Evolutionary conservation across 2,329 filamentous ascomycete genomes (phyloP), one percentile per base, ranked within the genome.

Genomic region (Xylaria sp.): DNA sequence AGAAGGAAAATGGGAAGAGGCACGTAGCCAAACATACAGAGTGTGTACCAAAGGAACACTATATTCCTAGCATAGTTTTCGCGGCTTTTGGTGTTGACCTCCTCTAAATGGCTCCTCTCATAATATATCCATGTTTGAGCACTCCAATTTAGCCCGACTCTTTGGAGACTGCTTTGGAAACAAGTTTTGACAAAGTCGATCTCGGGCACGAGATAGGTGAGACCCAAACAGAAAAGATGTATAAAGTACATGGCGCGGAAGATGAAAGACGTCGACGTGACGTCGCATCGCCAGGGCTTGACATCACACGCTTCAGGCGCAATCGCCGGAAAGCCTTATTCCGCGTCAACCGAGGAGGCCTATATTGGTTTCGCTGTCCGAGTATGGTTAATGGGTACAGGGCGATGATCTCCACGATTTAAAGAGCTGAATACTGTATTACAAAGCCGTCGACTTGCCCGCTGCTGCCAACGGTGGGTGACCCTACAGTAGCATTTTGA

Each of bases 1-100:
- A n/a, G 6, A 23, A 21, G n/a, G 8, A 47, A 10, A 8, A 47
- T 8, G 44, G 44, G 44, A 47, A 47, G 4, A 10, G 44, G 10
- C 10, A n/a, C 37, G 6, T 58, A 58, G 13, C 55, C 21, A n/a
- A 58, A 10, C 37, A 44, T 58, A 25, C 55, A 58, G 16, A 58
- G 16, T 58, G 44, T 29, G 40, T 58, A 58, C 55, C 55, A 58
- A 42, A 29, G 10, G 3, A 58, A 23, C n/a, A 37, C 55, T 27
- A 58, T 6, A 13, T 42, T 44, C 6, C 21, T 58, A 1, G 55
- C 55, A 29, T 44, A 58, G 18, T n/a, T 58, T 16, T 44, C 23
- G 13, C 55, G 37, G 21, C 21, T 27, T 8, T n/a, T 58, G 5
- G 35, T 23, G 16, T 44, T 23, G 3, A 42, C 37, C 2, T 16